A percentile compares a stretch with the other conserved stretches of the same genome.
These are phyloP conservation scores for Daldinia sp. DNA, from an alignment of 2,329 filamentous ascomycete species.

Conservation along the genomic window DNA sequence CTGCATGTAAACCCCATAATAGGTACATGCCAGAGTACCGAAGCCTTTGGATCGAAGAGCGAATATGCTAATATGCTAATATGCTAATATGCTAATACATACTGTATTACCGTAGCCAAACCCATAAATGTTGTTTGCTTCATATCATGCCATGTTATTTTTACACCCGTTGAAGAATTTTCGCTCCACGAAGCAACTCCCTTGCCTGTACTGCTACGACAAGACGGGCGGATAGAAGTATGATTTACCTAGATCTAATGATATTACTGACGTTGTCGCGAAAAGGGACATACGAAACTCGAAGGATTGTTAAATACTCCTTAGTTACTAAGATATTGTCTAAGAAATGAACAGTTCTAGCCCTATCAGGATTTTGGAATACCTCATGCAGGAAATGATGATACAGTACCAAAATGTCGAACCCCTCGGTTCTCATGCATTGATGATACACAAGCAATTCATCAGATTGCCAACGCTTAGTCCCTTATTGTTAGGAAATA, in stretches of 20 bases:
- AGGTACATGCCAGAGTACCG: constrained; percentile 1
- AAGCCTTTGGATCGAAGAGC: not conserved
- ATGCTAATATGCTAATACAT: not conserved
- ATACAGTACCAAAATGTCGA: constrained; percentile 20
- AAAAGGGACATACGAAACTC: not conserved
- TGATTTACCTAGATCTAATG: not conserved
- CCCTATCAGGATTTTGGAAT: not conserved
- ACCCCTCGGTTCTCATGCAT: constrained; percentile 12
- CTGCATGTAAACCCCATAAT: constrained; percentile 16
- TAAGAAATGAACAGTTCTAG: not conserved
- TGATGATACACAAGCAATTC: constrained; percentile 21
- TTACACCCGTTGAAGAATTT: constrained; percentile 24
- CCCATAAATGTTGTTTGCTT: constrained; percentile 18
- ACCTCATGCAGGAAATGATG: constrained; percentile 6
- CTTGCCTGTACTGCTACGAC: constrained; percentile 9
- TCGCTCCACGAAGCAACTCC: constrained; percentile 11
- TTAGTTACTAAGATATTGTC: not conserved
- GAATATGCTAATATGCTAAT: not conserved
- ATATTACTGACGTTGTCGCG: not conserved
- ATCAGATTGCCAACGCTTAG: not conserved
- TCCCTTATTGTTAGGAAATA: not conserved
- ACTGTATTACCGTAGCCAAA: not conserved
- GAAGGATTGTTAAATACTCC: constrained; percentile 1
- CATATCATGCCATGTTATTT: constrained; percentile 5
- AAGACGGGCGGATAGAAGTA: not conserved